A percentile compares a stretch with the other conserved stretches of the same genome.
phyloP scores from a whole-genome alignment of 371 early-diverging fungal genomes.

The Mucor plumbeus region DNA sequence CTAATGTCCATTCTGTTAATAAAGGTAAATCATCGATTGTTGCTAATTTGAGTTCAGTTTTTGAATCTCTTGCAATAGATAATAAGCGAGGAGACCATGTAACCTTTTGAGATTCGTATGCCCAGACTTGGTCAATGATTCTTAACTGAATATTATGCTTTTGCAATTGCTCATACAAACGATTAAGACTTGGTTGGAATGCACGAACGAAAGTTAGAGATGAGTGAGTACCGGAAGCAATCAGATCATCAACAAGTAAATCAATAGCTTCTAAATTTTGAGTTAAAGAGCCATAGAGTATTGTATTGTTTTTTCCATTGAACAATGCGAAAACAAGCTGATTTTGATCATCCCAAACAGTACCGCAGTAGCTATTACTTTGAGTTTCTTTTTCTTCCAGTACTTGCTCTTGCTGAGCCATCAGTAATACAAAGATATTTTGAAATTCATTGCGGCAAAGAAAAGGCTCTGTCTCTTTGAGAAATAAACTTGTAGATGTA shows the following conservation, averaged over 20 bases:
- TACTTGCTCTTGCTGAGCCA: neutral
- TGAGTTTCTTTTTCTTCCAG: neutral
- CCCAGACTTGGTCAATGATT: neutral
- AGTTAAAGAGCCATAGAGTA: neutral
- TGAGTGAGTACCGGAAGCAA: neutral
- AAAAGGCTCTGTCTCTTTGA: neutral
- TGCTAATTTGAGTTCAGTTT: neutral
- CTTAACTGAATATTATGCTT: neutral
- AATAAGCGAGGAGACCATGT: neutral
- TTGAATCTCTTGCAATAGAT: neutral
- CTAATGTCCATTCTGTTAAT: neutral
- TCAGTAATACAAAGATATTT: neutral
- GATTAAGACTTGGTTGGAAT: neutral
- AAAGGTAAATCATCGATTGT: constrained; percentile 2
- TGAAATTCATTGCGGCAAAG: neutral
- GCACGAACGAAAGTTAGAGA: neutral
- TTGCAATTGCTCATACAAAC: neutral
- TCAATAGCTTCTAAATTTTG: neutral
- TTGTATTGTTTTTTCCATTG: neutral
- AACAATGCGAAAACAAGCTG: constrained; percentile 5
- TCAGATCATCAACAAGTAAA: neutral
- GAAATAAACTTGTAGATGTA: neutral
- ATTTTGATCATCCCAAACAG: constrained; percentile 1
- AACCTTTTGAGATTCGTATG: neutral
- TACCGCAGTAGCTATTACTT: neutral